Conservation (phyloP, 225 moss, liverwort and hornwort species). For the Asterella californica region DNA sequence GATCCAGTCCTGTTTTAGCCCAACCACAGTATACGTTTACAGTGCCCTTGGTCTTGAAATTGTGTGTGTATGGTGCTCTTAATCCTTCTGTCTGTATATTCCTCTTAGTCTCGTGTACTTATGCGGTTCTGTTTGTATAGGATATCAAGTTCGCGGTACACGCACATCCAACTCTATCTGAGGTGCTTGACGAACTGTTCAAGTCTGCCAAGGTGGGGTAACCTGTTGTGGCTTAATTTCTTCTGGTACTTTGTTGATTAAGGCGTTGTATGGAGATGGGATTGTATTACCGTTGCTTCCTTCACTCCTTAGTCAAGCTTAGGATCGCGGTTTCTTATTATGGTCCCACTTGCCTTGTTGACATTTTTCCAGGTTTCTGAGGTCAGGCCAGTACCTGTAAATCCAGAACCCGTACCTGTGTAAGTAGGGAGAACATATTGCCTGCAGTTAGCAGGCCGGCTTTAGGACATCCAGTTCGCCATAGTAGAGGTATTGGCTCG, state of each 20-base stretch:
- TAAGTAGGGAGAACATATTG: slow-evolving; percentile 19
- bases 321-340: background rate
- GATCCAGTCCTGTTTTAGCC: background rate
- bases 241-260: too few relatives aligned
- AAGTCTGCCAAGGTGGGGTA: slow-evolving; percentile 78
- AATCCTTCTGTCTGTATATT: background rate
- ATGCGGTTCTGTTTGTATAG: slow-evolving; percentile 29
- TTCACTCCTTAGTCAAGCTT: background rate
- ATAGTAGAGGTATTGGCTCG: background rate
- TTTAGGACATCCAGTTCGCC: slow-evolving; percentile 11
- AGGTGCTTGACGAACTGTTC: slow-evolving; percentile 94
- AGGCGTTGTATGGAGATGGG: background rate
- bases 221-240: background rate
- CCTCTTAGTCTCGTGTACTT: background rate
- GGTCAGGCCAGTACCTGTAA: slow-evolving; percentile 28
- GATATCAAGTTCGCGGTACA: slow-evolving; percentile 95
- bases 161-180: slow-evolving; percentile 95
- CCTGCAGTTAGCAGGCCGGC: slow-evolving; percentile 27
- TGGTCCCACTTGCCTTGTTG: background rate
- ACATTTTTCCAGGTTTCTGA: slow-evolving; percentile 35
- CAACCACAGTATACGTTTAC: background rate
- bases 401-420: slow-evolving; percentile 37
- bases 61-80: background rate
- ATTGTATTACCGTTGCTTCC: too few relatives aligned
- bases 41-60: background rate